Conservation (phyloP, 192 early-diverging fungal genomes). For the Backusella sp. region DNA sequence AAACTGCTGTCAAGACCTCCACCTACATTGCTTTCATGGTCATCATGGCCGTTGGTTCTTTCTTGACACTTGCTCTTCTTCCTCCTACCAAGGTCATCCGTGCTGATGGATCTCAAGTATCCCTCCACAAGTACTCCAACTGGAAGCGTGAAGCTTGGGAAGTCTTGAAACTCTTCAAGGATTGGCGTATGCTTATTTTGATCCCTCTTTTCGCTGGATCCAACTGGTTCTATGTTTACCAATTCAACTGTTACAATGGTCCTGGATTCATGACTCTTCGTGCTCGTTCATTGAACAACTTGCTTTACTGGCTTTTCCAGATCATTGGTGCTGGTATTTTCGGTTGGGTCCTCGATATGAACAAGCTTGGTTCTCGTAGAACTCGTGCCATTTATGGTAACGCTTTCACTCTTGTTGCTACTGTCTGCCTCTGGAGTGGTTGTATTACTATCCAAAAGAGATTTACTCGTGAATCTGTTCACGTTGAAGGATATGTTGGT, state of each 20-base stretch:
- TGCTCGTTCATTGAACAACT: constrained; percentile 70
- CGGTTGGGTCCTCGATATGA: constrained; percentile 66
- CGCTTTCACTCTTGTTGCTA: constrained; percentile 40
- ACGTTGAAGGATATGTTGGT: constrained; percentile 6
- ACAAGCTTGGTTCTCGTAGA: constrained; percentile 49
- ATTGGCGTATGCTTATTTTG: constrained; percentile 65
- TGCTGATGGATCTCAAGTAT: constrained; percentile 67
- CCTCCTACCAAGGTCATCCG: constrained; percentile 62
- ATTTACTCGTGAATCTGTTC: constrained; percentile 37
- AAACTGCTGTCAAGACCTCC: constrained; percentile 54
- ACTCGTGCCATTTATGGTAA: constrained; percentile 65
- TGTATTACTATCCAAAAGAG: constrained; percentile 57
- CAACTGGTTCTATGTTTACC: constrained; percentile 82
- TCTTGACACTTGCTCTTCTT: constrained; percentile 55
- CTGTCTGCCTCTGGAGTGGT: constrained; percentile 63
- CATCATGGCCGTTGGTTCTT: constrained; percentile 63
- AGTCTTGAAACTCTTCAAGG: constrained; percentile 56
- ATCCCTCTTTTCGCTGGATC: constrained; percentile 70
- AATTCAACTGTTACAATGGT: constrained; percentile 66
- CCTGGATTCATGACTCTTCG: constrained; percentile 62
- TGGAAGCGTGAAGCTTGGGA: constrained; percentile 52
- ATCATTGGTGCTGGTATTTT: constrained; percentile 65
- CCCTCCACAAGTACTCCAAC: constrained; percentile 68
- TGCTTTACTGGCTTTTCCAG: constrained; percentile 77
- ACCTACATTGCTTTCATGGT: constrained; percentile 75